Percentiles rank a stretch among this genome's conserved stretches.
phyloP scores from a whole-genome alignment of 352 stramenopile genomes.

The Plasmopara muralis region DNA sequence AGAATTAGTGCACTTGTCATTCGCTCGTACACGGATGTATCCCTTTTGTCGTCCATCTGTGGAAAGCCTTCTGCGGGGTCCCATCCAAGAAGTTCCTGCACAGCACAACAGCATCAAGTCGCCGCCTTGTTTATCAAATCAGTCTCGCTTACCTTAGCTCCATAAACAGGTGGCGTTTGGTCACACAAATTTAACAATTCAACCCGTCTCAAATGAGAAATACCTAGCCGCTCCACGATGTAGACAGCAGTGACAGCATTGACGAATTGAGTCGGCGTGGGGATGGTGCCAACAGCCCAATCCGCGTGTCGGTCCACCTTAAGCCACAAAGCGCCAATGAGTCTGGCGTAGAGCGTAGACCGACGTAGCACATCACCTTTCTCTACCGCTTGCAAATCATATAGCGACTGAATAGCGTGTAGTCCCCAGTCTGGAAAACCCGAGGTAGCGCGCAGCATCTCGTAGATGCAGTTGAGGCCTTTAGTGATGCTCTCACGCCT shows the following conservation, averaged over 20 bases:
- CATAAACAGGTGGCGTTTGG: constrained; percentile 41
- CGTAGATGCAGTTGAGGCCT: constrained; percentile 38
- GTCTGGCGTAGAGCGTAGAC: constrained; percentile 47
- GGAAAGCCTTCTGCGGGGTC: constrained; percentile 41
- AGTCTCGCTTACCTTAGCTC: constrained; percentile 24
- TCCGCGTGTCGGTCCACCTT: constrained; percentile 33
- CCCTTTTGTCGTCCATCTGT: constrained; percentile 28
- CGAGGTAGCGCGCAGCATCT: constrained; percentile 20
- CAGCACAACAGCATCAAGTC: constrained; percentile 5
- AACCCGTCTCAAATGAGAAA: constrained; percentile 49
- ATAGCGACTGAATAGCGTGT: constrained; percentile 59
- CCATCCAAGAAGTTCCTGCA: constrained; percentile 78
- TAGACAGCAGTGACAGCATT: constrained; percentile 60
- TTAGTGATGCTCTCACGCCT: constrained; percentile 39
- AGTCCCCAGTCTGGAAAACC: constrained; percentile 28
- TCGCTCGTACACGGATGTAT: constrained; percentile 38
- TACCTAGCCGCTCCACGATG: constrained; percentile 63
- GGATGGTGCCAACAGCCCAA: constrained; percentile 33
- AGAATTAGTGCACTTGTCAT: constrained; percentile 65
- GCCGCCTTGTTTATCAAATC: neutral
- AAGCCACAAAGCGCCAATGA: constrained; percentile 49
- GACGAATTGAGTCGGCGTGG: constrained; percentile 48
- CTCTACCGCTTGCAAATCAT: constrained; percentile 56
- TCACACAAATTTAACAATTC: constrained; percentile 68
- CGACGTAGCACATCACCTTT: constrained; percentile 36